Base-by-base conservation (phyloP, 2,329 filamentous ascomycete genomes). In the Fusarium tricinctum region DNA sequence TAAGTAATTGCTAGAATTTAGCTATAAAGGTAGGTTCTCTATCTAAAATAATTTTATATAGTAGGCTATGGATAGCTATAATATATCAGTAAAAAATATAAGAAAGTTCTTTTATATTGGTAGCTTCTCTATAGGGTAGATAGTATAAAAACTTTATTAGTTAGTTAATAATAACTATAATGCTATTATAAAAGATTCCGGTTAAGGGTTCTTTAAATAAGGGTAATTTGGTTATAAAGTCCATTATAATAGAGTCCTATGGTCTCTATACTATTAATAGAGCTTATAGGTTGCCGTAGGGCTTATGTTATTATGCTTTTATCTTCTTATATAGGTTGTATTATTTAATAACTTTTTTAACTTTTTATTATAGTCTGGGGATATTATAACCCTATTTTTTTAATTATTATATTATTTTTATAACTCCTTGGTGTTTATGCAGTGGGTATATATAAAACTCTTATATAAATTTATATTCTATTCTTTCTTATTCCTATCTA, bases 281-380 rank as follows among this genome's bases (percentile, higher is more conserved):
- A 22, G 12, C 32, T 47, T 71, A 23, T 54, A 69, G 8, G 51
- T 51, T 15, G 43, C 35, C 32, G 26, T 70, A 66, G 3, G 40
- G 56, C 19, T 68, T 63, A 15, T 63, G 15, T 13, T 28, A 33
- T 51, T 15, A 5, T 39, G 13, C 2, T 6, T 58, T 62, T 12
- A 8, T 57, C 28, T 45, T 35, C 23, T n/a, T n/a, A n/a, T n/a
- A n/a, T n/a, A n/a, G n/a, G n/a, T n/a, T n/a, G n/a, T n/a, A n/a
- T n/a, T n/a, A n/a, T n/a, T n/a, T n/a, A n/a, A n/a, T n/a, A n/a
- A n/a, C n/a, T n/a, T n/a, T n/a, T n/a, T n/a, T n/a, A n/a, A n/a
- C n/a, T n/a, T n/a, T n/a, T n/a, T n/a, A n/a, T n/a, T n/a, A n/a
- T n/a, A n/a, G n/a, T n/a, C n/a, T n/a, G n/a, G n/a, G n/a, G n/a